Base-by-base conservation (phyloP, 257 asterid genomes). In the Primulina huaijiensis region DNA sequence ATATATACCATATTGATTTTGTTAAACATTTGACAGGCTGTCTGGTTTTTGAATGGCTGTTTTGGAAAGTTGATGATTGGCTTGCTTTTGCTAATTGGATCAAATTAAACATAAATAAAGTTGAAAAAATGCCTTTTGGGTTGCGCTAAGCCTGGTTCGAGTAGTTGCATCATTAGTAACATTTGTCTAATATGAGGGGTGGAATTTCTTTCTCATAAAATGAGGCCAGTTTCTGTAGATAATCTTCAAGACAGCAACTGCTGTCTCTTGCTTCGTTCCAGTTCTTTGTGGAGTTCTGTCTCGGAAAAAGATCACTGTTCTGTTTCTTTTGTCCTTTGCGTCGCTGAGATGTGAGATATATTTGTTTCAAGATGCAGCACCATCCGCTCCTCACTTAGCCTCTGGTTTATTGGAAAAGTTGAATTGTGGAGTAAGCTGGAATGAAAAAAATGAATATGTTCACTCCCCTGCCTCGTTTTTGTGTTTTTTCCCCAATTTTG, bases 11-110 rank as follows among this genome's bases (percentile, higher is more conserved):
- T 86, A 80, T 89, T 86, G 79, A 87, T 73, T 72, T 69, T 76
- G 72, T 79, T 82, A 70, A 77, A 79, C 79, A 85, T 89, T 83
- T 89, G 93, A 82, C 90, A 87, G 96, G 93, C 86, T 73, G 75
- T 82, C 77, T 82, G 83, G 84, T 76, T 78, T 76, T 60, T 78
- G 74, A 81, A 52, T 81, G 89, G 80, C 81, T 72, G 76, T 76
- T 75, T 73, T 66, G 89, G 87, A 76, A 79, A 76, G 88, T 77
- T 77, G 83, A 84, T 86, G 83, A 71, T 78, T 82, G 83, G 91
- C 80, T 69, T 75, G 80, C 79, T 80, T 81, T 84, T 87, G 86
- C 83, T 85, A 77, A 50, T 77, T 82, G 83, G 86, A 59, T 79
- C 87, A 52, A 70, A 69, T 74, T 78, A 80, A 80, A 60, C 76